A percentile compares a stretch with the other conserved stretches of the same genome.
Conservation (phyloP, 2,329 filamentous ascomycete species). For the Arthrobotrys sinensis region DNA sequence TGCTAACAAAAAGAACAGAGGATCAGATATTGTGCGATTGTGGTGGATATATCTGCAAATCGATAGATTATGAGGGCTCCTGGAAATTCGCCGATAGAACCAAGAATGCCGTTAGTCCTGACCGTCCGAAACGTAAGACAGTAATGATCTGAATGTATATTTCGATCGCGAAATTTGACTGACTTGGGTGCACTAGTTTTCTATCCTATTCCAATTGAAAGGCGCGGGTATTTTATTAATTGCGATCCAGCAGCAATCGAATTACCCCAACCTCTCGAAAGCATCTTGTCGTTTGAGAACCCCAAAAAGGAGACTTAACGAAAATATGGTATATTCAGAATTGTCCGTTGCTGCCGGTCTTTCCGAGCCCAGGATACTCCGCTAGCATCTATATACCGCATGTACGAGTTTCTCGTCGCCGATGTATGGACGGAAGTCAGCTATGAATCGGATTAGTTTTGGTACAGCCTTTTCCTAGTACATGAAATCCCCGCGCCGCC, state of each 20-base stretch:
- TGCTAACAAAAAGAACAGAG: no score
- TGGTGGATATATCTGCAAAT: conserved; percentile 12
- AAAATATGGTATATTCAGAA: background rate
- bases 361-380: background rate
- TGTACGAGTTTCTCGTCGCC: conserved; percentile 1
- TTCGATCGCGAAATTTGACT: background rate
- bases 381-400: background rate
- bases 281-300: background rate
- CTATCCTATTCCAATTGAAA: conserved; percentile 14
- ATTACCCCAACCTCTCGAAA: background rate
- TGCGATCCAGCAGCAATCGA: background rate
- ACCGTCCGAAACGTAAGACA: background rate
- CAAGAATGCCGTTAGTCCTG: background rate
- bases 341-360: background rate
- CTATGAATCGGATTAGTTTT: conserved; percentile 1
- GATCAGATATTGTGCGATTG: conserved; percentile 12
- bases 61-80: conserved; percentile 10
- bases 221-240: background rate
- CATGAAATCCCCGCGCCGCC: background rate
- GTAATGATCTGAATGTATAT: background rate
- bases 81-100: background rate
- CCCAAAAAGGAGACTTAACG: background rate
- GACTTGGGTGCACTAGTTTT: background rate
- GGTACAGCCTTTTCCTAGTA: background rate
- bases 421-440: background rate